These are phyloP conservation scores for Alnus rubra DNA, from an alignment of 306 rosid species.

Conservation along the genomic window DNA sequence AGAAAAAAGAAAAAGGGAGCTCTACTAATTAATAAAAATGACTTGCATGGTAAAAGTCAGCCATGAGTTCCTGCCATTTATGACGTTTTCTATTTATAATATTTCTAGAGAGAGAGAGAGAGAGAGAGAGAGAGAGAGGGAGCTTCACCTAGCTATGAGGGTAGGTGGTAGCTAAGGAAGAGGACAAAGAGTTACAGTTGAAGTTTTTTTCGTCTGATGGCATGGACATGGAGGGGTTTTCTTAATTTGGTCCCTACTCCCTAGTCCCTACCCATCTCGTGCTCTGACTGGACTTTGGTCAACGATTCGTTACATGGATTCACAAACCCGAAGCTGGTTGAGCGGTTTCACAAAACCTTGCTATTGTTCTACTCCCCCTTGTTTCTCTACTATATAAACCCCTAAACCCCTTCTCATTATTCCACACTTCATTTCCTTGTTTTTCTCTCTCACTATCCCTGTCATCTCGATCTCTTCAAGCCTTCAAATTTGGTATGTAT, in stretches of 20 bases:
- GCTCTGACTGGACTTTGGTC: conserved; percentile 56
- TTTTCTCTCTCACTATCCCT: conserved; percentile 3
- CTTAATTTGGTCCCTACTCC: conserved; percentile 24
- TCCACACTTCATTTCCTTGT: conserved; percentile 14
- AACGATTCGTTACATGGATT: conserved; percentile 43
- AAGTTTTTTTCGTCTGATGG: background rate
- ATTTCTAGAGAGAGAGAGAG: conserved; percentile 4
- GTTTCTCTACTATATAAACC: conserved; percentile 19
- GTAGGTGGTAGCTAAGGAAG: conserved; percentile 37
- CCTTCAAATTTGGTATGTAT: background rate
- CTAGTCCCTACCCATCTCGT: conserved; percentile 24
- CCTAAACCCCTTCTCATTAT: conserved; percentile 5
- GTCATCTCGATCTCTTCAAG: background rate
- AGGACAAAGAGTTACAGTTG: conserved; percentile 26
- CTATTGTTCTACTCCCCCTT: conserved; percentile 31
- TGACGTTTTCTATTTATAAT: background rate
- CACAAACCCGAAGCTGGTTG: conserved; percentile 33
- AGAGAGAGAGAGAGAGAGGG: conserved; percentile 15
- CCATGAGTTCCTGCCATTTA: conserved; percentile 22
- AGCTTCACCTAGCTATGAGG: conserved; percentile 3
- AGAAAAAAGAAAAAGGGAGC: background rate
- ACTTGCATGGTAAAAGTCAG: conserved; percentile 45
- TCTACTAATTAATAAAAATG: background rate
- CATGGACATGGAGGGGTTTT: conserved; percentile 13
- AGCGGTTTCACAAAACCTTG: conserved; percentile 42